Percentiles rank a stretch among this genome's conserved stretches.
phyloP scores from a whole-genome alignment of 805 yeast species.

The Schwanniomyces yamadae region DNA sequence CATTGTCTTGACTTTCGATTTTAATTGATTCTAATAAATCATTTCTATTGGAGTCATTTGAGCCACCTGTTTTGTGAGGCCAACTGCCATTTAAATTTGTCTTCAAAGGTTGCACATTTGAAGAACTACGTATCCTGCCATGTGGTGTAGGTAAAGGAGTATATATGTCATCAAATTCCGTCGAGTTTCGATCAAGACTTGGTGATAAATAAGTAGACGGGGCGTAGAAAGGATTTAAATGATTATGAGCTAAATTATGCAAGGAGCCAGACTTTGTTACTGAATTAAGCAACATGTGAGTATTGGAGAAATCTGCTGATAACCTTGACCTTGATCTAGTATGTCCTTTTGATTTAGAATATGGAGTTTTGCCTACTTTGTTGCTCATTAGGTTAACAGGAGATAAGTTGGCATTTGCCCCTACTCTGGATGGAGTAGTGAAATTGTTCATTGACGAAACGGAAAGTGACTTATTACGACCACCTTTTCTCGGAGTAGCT shows the following conservation, averaged over 20 bases:
- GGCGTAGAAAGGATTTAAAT: conserved; percentile 32
- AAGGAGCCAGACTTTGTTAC: conserved; percentile 8
- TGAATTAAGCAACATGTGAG: conserved; percentile 12
- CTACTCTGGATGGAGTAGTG: conserved; percentile 35
- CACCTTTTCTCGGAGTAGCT: conserved; percentile 35
- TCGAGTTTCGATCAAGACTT: conserved; percentile 17
- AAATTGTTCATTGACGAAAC: conserved; percentile 23
- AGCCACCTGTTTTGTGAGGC: conserved; percentile 3
- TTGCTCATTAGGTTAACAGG: conserved; percentile 20
- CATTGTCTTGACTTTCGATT: conserved; percentile 42
- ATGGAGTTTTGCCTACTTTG: conserved; percentile 39
- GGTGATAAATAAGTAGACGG: conserved; percentile 27
- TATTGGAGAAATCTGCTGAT: conserved; percentile 32
- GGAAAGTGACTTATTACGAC: conserved; percentile 35
- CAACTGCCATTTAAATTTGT: conserved; percentile 13
- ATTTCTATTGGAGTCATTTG: conserved; percentile 16
- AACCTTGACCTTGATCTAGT: conserved; percentile 41
- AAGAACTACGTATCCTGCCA: not conserved
- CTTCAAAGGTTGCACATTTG: conserved; percentile 1
- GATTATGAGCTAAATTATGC: conserved; percentile 7
- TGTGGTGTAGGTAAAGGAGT: conserved; percentile 21
- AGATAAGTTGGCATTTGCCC: conserved; percentile 14
- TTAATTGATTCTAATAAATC: conserved; percentile 32
- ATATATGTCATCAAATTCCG: conserved; percentile 13
- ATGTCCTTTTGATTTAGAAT: conserved; percentile 30